These are phyloP conservation scores for Corymbia citriodora DNA, from an alignment of 441 rosid genomes.

Conservation along the genomic window DNA sequence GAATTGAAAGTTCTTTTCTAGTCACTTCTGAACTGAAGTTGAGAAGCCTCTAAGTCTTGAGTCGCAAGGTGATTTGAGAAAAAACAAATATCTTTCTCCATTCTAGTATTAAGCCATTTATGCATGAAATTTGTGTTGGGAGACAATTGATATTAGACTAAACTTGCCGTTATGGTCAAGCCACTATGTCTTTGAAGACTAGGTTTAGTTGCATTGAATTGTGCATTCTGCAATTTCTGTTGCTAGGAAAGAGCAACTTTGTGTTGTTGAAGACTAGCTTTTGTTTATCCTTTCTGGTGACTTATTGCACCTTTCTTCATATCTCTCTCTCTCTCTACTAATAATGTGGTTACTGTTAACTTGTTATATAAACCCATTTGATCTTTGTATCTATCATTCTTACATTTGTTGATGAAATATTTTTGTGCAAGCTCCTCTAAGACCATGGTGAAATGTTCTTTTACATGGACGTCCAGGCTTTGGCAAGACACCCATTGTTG, in stretches of 20 bases:
- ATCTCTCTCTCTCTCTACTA: background rate
- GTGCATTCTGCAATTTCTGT: background rate
- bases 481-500: slow-evolving; percentile 97
- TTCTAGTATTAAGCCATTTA: background rate
- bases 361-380: background rate
- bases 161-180: background rate
- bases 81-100: background rate
- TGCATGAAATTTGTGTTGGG: background rate
- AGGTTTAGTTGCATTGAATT: background rate
- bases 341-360: background rate
- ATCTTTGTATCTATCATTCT: background rate
- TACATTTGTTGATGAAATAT: background rate
- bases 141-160: background rate
- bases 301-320: background rate
- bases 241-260: background rate
- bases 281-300: too few species aligned
- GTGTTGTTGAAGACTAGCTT: background rate
- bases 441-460: slow-evolving; percentile 87
- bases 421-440: slow-evolving; percentile 54
- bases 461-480: slow-evolving; percentile 98
- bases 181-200: background rate
- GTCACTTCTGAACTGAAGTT: background rate
- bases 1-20: background rate
- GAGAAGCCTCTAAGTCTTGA: background rate
- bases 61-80: background rate